Conservation (phyloP, 805 yeast species). For the Barnettozyma californica region DNA sequence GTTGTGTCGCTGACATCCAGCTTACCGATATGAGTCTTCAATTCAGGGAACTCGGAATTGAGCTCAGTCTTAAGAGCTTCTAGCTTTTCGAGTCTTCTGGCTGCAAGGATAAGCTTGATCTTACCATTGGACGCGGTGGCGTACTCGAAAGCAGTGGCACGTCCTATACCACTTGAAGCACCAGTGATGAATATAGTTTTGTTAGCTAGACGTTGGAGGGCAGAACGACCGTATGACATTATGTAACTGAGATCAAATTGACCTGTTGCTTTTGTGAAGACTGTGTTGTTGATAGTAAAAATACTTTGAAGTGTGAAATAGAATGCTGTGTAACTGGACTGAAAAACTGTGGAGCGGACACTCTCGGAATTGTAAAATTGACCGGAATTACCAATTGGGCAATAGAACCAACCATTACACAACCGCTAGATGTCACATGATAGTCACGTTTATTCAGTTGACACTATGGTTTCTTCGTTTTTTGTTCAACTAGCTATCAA, state of each 20-base stretch:
- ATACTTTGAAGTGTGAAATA: no score
- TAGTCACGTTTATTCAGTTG: no score
- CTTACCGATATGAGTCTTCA: constrained; percentile 39
- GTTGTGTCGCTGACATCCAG: constrained; percentile 56
- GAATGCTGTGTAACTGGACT: no score
- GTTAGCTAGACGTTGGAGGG: constrained; percentile 75
- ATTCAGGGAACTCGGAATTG: constrained; percentile 38
- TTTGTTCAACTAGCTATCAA: no score
- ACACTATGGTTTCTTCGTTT: no score
- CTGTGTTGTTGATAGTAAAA: no score
- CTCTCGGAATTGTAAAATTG: background rate
- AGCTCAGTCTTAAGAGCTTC: constrained; percentile 45
- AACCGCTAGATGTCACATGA: no score
- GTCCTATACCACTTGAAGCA: constrained; percentile 94
- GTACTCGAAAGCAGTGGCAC: constrained; percentile 83
- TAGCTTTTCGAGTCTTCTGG: constrained; percentile 67
- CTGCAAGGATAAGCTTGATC: constrained; percentile 65
- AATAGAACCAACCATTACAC: no score
- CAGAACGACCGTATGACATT: constrained; percentile 65
- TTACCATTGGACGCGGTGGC: constrained; percentile 74
- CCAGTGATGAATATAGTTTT: constrained; percentile 85
- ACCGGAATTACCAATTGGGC: background rate
- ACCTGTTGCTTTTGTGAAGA: no score
- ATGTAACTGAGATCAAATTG: background rate
- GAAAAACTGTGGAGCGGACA: background rate